A percentile compares a stretch with the other conserved stretches of the same genome.
Conservation (phyloP, 257 asterid genomes). For the Solanum etuberosum region DNA sequence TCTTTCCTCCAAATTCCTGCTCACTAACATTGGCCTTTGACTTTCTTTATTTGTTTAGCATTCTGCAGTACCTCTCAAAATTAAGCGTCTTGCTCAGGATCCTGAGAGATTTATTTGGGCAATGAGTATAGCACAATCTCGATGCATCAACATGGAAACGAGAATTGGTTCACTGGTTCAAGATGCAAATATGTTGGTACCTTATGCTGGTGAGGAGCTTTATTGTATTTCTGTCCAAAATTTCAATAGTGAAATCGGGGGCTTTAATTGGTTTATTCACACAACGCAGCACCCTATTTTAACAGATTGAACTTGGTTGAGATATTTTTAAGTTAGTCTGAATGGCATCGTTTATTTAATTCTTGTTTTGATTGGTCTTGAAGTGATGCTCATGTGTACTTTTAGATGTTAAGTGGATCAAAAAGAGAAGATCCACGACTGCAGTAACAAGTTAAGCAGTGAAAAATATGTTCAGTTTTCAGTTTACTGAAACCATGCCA, state of each 20-base stretch:
- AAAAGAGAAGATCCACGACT: neutral
- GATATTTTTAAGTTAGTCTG: neutral
- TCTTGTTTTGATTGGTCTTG: neutral
- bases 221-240: neutral
- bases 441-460: neutral
- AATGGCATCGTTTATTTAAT: neutral
- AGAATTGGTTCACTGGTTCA: constrained; percentile 87
- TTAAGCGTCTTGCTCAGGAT: constrained; percentile 83
- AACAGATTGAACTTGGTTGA: neutral
- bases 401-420: neutral
- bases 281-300: neutral
- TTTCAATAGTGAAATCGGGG: neutral
- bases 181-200: constrained; percentile 80
- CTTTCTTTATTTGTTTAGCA: constrained; percentile 39
- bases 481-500: neutral
- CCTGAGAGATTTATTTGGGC: constrained; percentile 98
- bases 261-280: neutral
- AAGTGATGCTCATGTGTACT: neutral
- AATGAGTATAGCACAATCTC: constrained; percentile 77
- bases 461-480: neutral
- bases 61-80: constrained; percentile 83
- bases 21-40: neutral
- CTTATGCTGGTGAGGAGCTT: constrained; percentile 88
- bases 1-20: neutral
- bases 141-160: constrained; percentile 59